These are phyloP conservation scores for Acer negundo DNA, from an alignment of 345 rosid genomes.

Conservation along the genomic window DNA sequence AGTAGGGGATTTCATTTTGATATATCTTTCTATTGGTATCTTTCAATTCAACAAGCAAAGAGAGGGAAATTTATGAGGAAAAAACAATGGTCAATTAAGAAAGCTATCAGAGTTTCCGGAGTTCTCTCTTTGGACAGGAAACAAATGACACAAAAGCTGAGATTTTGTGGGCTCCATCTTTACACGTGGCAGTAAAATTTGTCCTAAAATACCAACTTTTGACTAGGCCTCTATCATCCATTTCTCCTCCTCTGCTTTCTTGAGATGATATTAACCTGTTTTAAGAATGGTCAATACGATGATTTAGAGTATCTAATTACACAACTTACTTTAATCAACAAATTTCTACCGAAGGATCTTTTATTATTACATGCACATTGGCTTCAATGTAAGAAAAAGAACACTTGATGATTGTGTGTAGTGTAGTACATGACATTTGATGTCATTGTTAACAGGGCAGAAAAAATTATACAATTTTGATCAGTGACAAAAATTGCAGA, in stretches of 20 bases:
- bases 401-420: too few relatives aligned
- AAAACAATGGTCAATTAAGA: constrained; percentile 10
- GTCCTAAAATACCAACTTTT: constrained; percentile 28
- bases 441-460: too few relatives aligned
- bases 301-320: too few relatives aligned
- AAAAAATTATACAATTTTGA: too few relatives aligned
- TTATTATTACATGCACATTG: too few relatives aligned
- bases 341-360: too few relatives aligned
- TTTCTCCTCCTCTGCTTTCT: background rate
- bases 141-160: background rate
- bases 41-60: constrained; percentile 16
- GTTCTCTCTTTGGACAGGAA: constrained; percentile 33
- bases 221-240: constrained; percentile 18
- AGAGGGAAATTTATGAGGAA: constrained; percentile 28
- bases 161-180: constrained; percentile 20
- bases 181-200: constrained; percentile 21
- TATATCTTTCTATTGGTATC: constrained; percentile 9
- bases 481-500: too few relatives aligned
- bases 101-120: constrained; percentile 33
- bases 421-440: too few relatives aligned
- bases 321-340: too few relatives aligned
- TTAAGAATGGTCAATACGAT: too few relatives aligned
- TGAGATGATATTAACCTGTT: background rate
- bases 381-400: too few relatives aligned
- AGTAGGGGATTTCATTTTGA: constrained; percentile 21